A percentile compares a stretch with the other conserved stretches of the same genome.
These are phyloP conservation scores for Neurospora sp. DNA, from an alignment of 495 filamentous ascomycete species.

Conservation along the genomic window DNA sequence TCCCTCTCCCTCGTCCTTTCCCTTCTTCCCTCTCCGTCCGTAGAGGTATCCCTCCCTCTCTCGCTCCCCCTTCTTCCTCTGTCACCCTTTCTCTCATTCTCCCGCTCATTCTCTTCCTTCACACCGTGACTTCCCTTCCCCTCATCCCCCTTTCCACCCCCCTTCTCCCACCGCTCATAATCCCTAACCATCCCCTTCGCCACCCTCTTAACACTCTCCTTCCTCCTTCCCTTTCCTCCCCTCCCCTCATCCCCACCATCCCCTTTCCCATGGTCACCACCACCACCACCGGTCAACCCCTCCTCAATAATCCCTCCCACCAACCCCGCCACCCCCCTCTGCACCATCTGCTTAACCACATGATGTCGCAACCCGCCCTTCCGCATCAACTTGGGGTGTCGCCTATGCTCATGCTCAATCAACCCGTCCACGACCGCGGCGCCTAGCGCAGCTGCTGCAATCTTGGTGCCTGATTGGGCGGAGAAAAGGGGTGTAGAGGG, in stretches of 20 bases:
- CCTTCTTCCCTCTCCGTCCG: background rate
- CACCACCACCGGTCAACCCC: background rate
- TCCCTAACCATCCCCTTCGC: background rate
- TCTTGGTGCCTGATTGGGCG: constrained; percentile 15
- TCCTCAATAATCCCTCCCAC: constrained; percentile 1
- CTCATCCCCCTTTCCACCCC: background rate
- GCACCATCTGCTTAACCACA: constrained; percentile 16
- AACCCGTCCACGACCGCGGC: constrained; percentile 23
- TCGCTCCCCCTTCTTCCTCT: background rate
- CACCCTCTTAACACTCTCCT: constrained; percentile 1
- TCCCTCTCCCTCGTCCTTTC: background rate
- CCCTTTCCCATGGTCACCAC: background rate
- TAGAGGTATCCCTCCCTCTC: background rate
- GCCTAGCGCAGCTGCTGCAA: constrained; percentile 19
- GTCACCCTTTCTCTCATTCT: background rate
- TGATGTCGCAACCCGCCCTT: constrained; percentile 20
- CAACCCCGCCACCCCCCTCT: constrained; percentile 16
- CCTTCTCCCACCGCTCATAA: background rate
- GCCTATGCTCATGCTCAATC: constrained; percentile 7
- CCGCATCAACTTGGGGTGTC: constrained; percentile 6
- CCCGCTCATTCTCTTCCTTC: background rate
- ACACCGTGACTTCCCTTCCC: background rate
- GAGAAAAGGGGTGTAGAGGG: constrained; percentile 15
- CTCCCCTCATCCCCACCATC: background rate
- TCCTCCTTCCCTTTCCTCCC: background rate